Percentiles rank a stretch among this genome's conserved stretches.
Conservation (phyloP, 2,329 filamentous ascomycete species). For the Corinectria fuckeliana region DNA sequence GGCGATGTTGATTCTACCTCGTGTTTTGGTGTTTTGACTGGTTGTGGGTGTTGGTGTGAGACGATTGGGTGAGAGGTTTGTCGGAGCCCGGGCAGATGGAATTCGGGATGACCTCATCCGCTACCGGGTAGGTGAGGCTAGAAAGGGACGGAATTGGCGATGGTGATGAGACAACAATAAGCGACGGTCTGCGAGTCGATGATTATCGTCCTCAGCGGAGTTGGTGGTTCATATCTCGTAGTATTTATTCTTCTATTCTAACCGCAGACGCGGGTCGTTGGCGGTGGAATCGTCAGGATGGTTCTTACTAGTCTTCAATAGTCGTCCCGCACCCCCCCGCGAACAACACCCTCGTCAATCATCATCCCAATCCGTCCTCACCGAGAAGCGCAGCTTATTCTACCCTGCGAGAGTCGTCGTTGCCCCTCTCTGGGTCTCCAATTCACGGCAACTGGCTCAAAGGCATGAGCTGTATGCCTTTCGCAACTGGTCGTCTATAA, state of each 20-base stretch:
- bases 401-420: not conserved
- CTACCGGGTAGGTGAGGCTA: not conserved
- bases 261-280: conserved; percentile 1
- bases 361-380: conserved; percentile 16
- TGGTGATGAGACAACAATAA: not conserved
- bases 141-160: not conserved
- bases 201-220: not conserved
- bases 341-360: not conserved
- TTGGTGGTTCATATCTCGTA: not conserved
- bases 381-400: conserved; percentile 6
- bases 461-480: not conserved
- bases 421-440: not conserved
- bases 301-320: conserved; percentile 3
- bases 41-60: conserved; percentile 14
- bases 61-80: conserved; percentile 11
- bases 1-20: not conserved
- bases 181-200: not conserved
- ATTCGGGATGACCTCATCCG: not conserved
- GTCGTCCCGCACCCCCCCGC: not conserved
- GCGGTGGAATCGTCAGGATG: conserved; percentile 9
- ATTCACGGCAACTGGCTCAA: not conserved
- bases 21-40: not conserved
- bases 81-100: not conserved
- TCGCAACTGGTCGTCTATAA: conserved; percentile 1
- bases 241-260: not conserved